Evolutionary conservation across 345 rosid species (phyloP).

Genomic region (Brassica napus): DNA sequence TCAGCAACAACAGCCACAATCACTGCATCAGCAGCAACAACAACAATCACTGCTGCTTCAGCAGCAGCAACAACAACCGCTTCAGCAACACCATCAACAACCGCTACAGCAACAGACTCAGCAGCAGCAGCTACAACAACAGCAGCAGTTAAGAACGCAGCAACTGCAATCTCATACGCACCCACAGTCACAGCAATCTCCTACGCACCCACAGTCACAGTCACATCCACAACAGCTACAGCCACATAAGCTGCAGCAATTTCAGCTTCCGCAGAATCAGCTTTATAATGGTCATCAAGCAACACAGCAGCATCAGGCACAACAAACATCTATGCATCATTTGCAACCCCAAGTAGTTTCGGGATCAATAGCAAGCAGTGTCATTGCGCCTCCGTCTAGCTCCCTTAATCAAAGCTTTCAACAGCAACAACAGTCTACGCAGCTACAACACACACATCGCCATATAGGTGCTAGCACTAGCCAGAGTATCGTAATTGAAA

Average conservation of each 20-base stretch:
- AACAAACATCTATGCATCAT: slow-evolving; percentile 37
- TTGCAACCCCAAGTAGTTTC: slow-evolving; percentile 40
- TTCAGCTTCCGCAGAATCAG: slow-evolving; percentile 51
- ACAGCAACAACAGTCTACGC: slow-evolving; percentile 39
- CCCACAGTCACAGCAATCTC: slow-evolving; percentile 46
- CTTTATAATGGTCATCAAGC: slow-evolving; percentile 35
- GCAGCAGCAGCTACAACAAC: slow-evolving; percentile 36
- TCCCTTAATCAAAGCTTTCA: slow-evolving; percentile 33
- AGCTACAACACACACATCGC: slow-evolving; percentile 29
- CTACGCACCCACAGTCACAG: slow-evolving; percentile 36
- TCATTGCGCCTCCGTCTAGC: slow-evolving; percentile 25
- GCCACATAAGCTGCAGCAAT: slow-evolving; percentile 35
- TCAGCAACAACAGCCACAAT: too few relatives aligned
- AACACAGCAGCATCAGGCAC: slow-evolving; percentile 30
- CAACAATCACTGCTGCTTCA: slow-evolving; percentile 19
- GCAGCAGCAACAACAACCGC: slow-evolving; percentile 32
- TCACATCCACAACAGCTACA: slow-evolving; percentile 40
- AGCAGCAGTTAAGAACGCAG: slow-evolving; percentile 41
- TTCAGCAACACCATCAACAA: slow-evolving; percentile 41
- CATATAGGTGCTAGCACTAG: slow-evolving; percentile 35
- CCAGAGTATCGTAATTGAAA: slow-evolving; percentile 38
- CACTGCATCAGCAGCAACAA: slow-evolving; percentile 21
- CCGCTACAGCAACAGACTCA: slow-evolving; percentile 34
- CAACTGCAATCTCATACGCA: slow-evolving; percentile 42
- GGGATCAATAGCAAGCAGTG: slow-evolving; percentile 36